These are phyloP conservation scores for Ananas comosus DNA, from an alignment of 176 grass and related monocot species.

Conservation along the genomic window DNA sequence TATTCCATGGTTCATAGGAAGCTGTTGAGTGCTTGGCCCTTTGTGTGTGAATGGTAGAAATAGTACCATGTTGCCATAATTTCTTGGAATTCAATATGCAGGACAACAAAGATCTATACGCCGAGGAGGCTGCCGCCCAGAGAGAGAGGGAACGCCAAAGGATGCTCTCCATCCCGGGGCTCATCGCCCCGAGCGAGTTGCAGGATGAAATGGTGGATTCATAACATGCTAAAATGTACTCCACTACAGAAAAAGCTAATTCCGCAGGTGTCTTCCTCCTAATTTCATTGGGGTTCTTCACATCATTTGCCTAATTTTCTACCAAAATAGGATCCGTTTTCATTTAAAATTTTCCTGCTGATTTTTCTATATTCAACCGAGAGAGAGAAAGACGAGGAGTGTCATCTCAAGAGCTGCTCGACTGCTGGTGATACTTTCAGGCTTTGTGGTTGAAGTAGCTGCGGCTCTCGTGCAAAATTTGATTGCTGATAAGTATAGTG, in stretches of 20 bases:
- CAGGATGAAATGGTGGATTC: constrained; percentile 99
- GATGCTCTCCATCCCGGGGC: constrained; percentile 89
- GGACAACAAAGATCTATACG: constrained; percentile 99
- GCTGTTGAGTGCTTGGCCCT: neutral
- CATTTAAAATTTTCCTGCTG: constrained; percentile 25
- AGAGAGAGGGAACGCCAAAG: constrained; percentile 90
- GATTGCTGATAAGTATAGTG: constrained; percentile 21
- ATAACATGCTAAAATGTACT: constrained; percentile 22
- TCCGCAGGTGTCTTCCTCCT: constrained; percentile 7
- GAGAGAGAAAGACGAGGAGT: constrained; percentile 7
- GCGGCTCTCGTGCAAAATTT: constrained; percentile 44
- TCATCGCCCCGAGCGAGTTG: constrained; percentile 94
- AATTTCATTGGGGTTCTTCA: neutral
- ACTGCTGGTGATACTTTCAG: constrained; percentile 37
- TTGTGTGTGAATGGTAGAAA: neutral
- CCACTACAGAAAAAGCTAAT: neutral
- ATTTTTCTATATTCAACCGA: constrained; percentile 25
- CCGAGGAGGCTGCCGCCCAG: constrained; percentile 89
- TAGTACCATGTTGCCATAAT: neutral
- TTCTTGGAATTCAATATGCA: constrained; percentile 19
- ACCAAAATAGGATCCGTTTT: neutral
- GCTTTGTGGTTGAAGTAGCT: constrained; percentile 31
- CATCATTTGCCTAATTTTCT: neutral
- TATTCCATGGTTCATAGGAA: neutral
- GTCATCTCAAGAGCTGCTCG: constrained; percentile 25